Conservation (phyloP, 2,329 filamentous ascomycete genomes). For the Monosporascus sp. region DNA sequence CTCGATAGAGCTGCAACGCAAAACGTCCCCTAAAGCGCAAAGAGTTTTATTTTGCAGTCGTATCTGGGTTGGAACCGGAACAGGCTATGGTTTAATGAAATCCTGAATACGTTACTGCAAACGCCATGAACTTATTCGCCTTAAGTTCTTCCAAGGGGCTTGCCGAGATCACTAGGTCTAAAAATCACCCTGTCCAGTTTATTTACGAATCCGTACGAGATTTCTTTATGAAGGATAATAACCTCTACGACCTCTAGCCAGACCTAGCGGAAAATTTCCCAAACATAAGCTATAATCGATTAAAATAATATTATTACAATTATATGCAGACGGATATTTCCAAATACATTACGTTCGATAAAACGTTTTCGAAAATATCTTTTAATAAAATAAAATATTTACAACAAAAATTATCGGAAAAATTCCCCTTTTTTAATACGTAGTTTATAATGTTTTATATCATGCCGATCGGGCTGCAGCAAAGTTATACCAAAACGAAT, state of each 20-base stretch:
- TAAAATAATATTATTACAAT: constrained; percentile 39
- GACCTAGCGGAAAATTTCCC: constrained; percentile 27
- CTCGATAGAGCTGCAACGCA: too few species aligned
- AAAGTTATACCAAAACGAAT: constrained; percentile 23
- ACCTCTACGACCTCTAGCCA: constrained; percentile 22
- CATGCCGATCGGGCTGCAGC: constrained; percentile 34
- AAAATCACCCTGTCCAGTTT: constrained; percentile 39
- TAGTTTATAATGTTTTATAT: constrained; percentile 34
- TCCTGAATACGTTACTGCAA: constrained; percentile 7
- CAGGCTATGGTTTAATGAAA: constrained; percentile 19
- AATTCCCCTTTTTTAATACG: constrained; percentile 44
- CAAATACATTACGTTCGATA: constrained; percentile 10
- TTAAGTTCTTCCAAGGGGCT: constrained; percentile 45
- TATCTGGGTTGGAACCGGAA: constrained; percentile 18
- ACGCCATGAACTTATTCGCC: constrained; percentile 29
- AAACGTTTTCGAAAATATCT: constrained; percentile 4
- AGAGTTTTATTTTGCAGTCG: constrained; percentile 42
- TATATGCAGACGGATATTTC: constrained; percentile 31
- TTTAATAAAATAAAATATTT: constrained; percentile 10
- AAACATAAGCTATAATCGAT: constrained; percentile 34
- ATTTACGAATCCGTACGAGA: constrained; percentile 49
- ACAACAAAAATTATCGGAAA: constrained; percentile 12
- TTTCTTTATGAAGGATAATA: constrained; percentile 36
- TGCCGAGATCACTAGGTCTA: constrained; percentile 34
- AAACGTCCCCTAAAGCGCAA: constrained; percentile 32